A percentile compares a stretch with the other conserved stretches of the same genome.
phyloP scores from a whole-genome alignment of 106 monocot genomes.

The Platanthera zijinensis region DNA sequence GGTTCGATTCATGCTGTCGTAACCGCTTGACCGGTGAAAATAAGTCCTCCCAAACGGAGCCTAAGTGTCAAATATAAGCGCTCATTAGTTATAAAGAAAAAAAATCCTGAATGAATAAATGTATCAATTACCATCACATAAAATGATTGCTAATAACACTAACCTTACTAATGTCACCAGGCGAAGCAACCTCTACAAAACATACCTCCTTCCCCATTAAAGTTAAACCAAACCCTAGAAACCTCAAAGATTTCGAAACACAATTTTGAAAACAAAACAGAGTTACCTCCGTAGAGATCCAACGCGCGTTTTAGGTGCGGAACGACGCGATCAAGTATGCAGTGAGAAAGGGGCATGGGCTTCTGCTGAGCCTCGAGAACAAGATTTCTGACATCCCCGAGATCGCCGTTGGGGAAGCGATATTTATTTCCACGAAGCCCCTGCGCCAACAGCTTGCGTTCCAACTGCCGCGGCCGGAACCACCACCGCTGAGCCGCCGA shows the following conservation, averaged over 20 bases:
- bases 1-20: too few relatives aligned
- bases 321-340: constrained; percentile 27
- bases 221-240: neutral
- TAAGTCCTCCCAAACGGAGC: too few relatives aligned
- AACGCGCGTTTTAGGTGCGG: constrained; percentile 20
- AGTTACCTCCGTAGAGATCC: constrained; percentile 22
- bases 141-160: too few relatives aligned
- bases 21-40: too few relatives aligned
- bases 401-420: constrained; percentile 28
- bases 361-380: constrained; percentile 21
- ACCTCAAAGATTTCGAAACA: neutral
- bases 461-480: constrained; percentile 36
- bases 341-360: constrained; percentile 35
- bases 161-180: too few relatives aligned
- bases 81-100: too few relatives aligned
- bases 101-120: too few relatives aligned
- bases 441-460: constrained; percentile 37
- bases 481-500: constrained; percentile 16
- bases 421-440: constrained; percentile 46
- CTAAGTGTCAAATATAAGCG: too few relatives aligned
- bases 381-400: constrained; percentile 14
- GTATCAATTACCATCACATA: too few relatives aligned
- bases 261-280: neutral
- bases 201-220: neutral
- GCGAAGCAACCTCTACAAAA: too few relatives aligned